These are phyloP conservation scores for Remersonia thermophila DNA, from an alignment of 2,329 filamentous ascomycete species.

Conservation along the genomic window DNA sequence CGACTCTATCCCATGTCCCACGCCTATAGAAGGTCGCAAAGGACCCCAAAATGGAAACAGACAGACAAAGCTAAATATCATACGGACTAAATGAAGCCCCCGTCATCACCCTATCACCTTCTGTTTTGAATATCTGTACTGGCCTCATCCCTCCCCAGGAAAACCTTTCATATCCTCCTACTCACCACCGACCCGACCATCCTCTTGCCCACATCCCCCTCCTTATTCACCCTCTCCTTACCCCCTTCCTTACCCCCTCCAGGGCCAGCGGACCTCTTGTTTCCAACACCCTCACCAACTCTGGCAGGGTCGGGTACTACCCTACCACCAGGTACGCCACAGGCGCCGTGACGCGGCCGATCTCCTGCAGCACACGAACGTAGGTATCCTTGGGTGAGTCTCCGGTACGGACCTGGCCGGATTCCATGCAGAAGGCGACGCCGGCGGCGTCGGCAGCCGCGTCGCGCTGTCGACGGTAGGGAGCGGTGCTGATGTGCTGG, in stretches of 20 bases:
- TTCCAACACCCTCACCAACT: slow-evolving; percentile 48
- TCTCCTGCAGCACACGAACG: slow-evolving; percentile 63
- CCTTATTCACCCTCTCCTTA: slow-evolving; percentile 44
- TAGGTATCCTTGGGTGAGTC: slow-evolving; percentile 55
- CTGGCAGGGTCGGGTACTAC: slow-evolving; percentile 45
- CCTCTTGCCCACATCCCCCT: slow-evolving; percentile 43
- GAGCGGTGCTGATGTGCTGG: slow-evolving; percentile 65
- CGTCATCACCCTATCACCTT: no score
- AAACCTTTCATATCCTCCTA: slow-evolving; percentile 46
- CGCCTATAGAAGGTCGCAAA: no score
- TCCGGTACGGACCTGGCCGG: slow-evolving; percentile 61
- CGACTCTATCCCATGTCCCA: no score
- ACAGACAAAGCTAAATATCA: no score
- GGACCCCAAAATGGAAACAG: no score
- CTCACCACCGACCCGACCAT: slow-evolving; percentile 47
- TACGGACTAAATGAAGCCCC: no score
- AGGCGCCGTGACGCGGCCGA: slow-evolving; percentile 56
- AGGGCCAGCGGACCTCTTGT: slow-evolving; percentile 46
- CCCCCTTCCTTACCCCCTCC: slow-evolving; percentile 46
- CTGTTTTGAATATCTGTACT: slow-evolving; percentile 43
- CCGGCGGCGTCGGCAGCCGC: slow-evolving; percentile 29
- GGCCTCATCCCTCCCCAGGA: slow-evolving; percentile 41
- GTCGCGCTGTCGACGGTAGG: slow-evolving; percentile 50
- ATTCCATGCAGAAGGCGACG: slow-evolving; percentile 62
- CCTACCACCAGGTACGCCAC: slow-evolving; percentile 57